Percentiles rank a stretch among this genome's conserved stretches.
phyloP scores from a whole-genome alignment of 805 yeast genomes.

The Candida boleticola region DNA sequence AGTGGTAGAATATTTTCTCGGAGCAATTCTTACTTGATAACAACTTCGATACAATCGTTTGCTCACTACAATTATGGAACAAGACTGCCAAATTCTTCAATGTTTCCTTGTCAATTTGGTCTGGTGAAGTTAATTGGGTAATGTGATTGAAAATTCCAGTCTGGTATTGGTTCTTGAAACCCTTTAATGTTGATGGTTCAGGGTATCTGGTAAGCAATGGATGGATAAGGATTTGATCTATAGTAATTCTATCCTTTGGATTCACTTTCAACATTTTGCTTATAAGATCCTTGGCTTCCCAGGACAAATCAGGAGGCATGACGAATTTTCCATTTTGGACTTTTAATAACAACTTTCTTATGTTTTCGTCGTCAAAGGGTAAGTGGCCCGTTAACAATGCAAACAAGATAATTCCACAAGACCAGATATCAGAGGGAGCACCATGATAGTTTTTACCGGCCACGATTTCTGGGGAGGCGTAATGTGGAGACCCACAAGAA shows the following conservation, averaged over 20 bases:
- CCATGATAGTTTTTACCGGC: slow-evolving; percentile 95
- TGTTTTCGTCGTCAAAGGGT: slow-evolving; percentile 96
- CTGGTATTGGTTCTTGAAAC: slow-evolving; percentile 9
- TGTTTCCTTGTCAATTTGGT: slow-evolving; percentile 70
- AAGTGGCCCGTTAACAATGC: slow-evolving; percentile 92
- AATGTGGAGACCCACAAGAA: slow-evolving; percentile 97
- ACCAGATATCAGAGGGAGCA: slow-evolving; percentile 96
- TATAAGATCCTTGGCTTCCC: slow-evolving; percentile 86
- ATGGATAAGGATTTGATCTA: slow-evolving; percentile 73
- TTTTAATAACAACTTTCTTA: slow-evolving; percentile 78
- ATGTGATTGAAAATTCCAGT: slow-evolving; percentile 9
- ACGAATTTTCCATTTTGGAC: slow-evolving; percentile 87
- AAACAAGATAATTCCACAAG: slow-evolving; percentile 92
- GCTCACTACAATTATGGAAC: slow-evolving; percentile 73
- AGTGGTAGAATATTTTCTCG: slow-evolving; percentile 78
- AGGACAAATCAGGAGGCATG: slow-evolving; percentile 76
- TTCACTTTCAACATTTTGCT: slow-evolving; percentile 77
- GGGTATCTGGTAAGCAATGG: slow-evolving; percentile 80
- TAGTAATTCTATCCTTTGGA: slow-evolving; percentile 76
- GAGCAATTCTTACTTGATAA: slow-evolving; percentile 58
- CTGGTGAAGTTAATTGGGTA: slow-evolving; percentile 33
- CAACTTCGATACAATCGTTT: slow-evolving; percentile 51
- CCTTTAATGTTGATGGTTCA: slow-evolving; percentile 32
- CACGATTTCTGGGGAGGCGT: slow-evolving; percentile 97
- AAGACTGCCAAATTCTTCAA: slow-evolving; percentile 72